Evolutionary conservation across 371 early-diverging fungal species (phyloP), one percentile per base, ranked within the genome.

Genomic region (Rhizopus delemar): DNA sequence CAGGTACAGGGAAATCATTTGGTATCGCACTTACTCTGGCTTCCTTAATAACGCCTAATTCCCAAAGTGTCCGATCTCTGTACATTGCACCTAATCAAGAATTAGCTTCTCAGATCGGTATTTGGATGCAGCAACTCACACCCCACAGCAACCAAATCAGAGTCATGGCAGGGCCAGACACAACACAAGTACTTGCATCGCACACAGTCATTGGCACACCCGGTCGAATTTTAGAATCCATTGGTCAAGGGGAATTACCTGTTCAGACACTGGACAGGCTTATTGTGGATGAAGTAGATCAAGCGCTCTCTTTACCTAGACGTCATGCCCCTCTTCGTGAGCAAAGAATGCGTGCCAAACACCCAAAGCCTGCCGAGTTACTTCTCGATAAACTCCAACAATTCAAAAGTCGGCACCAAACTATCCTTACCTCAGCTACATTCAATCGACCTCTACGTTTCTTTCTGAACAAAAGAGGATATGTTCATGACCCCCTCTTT

Each of bases 51-150:
- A 8, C 41, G 8, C 41, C 34, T 28, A 29, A 45, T 31, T 29
- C 8, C 48, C 51, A 59, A 46, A 73, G 66, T 8, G 71, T 72
- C 16, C 79, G 73, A 5, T 74, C 88, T 1, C 71, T 97, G 5
- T 78, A 94, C 36, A 65, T 96, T 39, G 92, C 87, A 7, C 93
- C 93, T 2, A 95, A 93, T 32, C 87, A 92, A 58, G 96, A 96
- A 61, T 78, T 98, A 8, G 96, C 93, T 2, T 60, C 83, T 13
- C 98, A 98, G 65, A 81, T 93, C 9, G 62, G 65, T 6, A 51
- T 55, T 5, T 87, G 87, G 89, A 54, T 81, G 0, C 54, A 66
- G 5, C 56, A 61, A 29, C 56, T 87, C 8, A 46, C 59, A 1
- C 43, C 48, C 9, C 15, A 50, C 41, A 45, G 31, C 28, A 28